phyloP scores from a whole-genome alignment of 116 monocot species.

The Phalaenopsis hybrid region DNA sequence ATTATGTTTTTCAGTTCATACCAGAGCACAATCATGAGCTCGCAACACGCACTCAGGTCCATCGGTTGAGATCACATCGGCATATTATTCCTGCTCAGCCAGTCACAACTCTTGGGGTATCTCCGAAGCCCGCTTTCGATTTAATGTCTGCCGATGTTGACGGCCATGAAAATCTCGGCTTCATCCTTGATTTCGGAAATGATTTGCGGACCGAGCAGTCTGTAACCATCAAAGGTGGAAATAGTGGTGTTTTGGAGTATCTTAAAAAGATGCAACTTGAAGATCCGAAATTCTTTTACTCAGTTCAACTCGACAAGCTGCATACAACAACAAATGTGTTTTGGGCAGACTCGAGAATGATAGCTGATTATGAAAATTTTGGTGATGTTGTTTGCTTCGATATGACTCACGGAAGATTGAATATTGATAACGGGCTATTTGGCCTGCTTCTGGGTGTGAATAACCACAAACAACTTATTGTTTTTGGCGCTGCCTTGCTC shows the following conservation, averaged over 20 bases:
- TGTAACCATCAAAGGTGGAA: background rate
- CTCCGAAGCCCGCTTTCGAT: conserved; percentile 5
- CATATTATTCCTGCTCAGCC: conserved; percentile 7
- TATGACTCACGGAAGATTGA: conserved; percentile 22
- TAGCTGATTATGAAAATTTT: conserved; percentile 30
- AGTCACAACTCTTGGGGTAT: background rate
- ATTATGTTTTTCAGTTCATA: conserved; percentile 7
- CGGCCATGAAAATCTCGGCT: conserved; percentile 3
- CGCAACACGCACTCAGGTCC: background rate
- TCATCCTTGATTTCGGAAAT: conserved; percentile 10
- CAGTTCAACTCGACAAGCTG: conserved; percentile 28
- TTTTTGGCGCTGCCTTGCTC: conserved; percentile 28
- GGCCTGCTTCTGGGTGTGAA: conserved; percentile 24
- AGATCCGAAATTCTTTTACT: conserved; percentile 28
- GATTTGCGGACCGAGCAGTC: conserved; percentile 9
- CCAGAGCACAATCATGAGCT: conserved; percentile 15
- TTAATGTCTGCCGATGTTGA: conserved; percentile 10
- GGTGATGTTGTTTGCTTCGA: conserved; percentile 39
- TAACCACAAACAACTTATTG: conserved; percentile 23
- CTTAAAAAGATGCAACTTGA: conserved; percentile 12
- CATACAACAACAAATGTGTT: conserved; percentile 32
- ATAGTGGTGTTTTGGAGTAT: conserved; percentile 16
- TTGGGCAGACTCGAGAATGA: conserved; percentile 36
- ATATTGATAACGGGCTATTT: conserved; percentile 17
- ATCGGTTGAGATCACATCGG: conserved; percentile 19